Evolutionary conservation across 176 grass and related monocot species (phyloP), one percentile per base, ranked within the genome.

Genomic region (Raddia guianensis): DNA sequence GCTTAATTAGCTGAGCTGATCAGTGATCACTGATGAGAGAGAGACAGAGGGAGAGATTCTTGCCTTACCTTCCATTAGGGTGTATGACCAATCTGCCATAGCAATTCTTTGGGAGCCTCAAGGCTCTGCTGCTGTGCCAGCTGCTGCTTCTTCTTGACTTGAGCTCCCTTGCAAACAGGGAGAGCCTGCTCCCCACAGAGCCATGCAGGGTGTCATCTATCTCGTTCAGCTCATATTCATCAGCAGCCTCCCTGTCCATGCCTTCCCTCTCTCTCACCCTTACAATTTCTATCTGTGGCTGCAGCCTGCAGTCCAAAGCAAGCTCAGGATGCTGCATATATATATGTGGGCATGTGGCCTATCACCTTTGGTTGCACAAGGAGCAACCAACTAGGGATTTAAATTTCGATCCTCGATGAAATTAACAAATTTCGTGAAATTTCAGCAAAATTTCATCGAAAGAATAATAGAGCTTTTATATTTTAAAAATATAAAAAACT

Each of bases 11-110:
- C 40, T 87, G n/a, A 32, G 34, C 42, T 61, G 66, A 72, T 47
- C 27, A 27, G 27, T 27, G 27, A 27, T 27, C 27, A 27, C 27
- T 27, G n/a, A n/a, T n/a, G n/a, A n/a, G n/a, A n/a, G n/a, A n/a
- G n/a, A n/a, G n/a, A n/a, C n/a, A n/a, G n/a, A 27, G 52, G 44
- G 43, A 69, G 21, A 46, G 34, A 76, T n/a, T 54, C 2, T 34
- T 33, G 49, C 2, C n/a, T 62, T 97, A 94, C 95, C 95, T 98
- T 89, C 92, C 92, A 76, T 89, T 89, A 4, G 92, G 95, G 70
- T 91, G 88, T 75, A 98, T 92, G 46, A 94, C 74, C 66, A 91
- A 80, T 77, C 74, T 86, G 49, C 35, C 73, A 74, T 87, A 90
- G 65, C 88, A 92, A 72, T 80, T 76, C 3, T 14, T 85, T 37